Evolutionary conservation across 345 rosid genomes (phyloP).

Genomic region (Eucalyptus victrix): DNA sequence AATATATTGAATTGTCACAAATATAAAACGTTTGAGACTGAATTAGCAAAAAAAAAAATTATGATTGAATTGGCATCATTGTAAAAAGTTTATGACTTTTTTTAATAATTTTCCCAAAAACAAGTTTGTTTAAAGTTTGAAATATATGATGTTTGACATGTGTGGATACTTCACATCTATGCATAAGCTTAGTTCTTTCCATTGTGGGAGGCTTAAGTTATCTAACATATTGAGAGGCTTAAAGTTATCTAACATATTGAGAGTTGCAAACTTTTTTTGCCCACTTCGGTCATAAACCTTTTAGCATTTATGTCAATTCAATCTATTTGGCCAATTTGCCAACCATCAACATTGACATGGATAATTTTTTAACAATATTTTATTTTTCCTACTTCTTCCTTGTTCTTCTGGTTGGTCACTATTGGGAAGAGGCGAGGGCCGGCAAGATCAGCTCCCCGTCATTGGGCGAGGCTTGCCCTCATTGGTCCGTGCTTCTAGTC

Average conservation of each 20-base stretch:
- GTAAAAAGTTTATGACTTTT: too few species aligned
- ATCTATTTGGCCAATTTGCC: too few species aligned
- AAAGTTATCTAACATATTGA: neutral
- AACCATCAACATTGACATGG: rapidly evolving
- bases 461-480: too few species aligned
- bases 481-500: rapidly evolving
- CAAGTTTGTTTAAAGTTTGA: neutral
- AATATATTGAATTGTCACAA: too few species aligned
- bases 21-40: too few species aligned
- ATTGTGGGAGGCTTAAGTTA: neutral
- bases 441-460: rapidly evolving
- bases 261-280: neutral
- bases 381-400: too few species aligned
- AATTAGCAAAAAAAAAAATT: too few species aligned
- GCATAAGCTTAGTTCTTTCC: neutral
- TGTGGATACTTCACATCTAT: neutral
- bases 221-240: neutral
- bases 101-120: too few species aligned
- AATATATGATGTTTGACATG: neutral
- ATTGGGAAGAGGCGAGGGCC: too few species aligned
- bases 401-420: too few species aligned
- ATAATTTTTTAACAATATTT: too few species aligned
- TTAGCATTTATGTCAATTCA: too few species aligned
- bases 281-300: rapidly evolving
- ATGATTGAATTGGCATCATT: rapidly evolving